These are phyloP conservation scores for Clarireedia monteithiana DNA, from an alignment of 2,329 filamentous ascomycete genomes.

Conservation along the genomic window DNA sequence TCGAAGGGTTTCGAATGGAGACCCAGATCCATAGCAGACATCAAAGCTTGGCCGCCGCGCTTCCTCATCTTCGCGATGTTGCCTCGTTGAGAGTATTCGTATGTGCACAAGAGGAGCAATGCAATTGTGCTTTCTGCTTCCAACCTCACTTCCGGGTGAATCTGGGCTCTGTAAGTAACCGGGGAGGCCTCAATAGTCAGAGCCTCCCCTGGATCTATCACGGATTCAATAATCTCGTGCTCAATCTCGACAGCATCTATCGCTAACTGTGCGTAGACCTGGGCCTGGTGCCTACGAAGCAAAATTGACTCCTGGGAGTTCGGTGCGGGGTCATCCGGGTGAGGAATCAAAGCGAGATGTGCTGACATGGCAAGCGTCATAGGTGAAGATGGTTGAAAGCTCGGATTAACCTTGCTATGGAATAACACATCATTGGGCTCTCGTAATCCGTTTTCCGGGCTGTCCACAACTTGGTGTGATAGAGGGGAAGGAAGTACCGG, in stretches of 20 bases:
- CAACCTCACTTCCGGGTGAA: slow-evolving; percentile 37
- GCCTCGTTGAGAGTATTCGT: slow-evolving; percentile 45
- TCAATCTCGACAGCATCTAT: slow-evolving; percentile 42
- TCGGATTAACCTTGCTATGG: slow-evolving; percentile 28
- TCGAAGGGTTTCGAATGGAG: slow-evolving; percentile 34
- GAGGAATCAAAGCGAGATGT: slow-evolving; percentile 40
- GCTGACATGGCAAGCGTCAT: slow-evolving; percentile 40
- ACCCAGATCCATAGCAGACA: slow-evolving; percentile 37
- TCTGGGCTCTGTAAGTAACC: slow-evolving; percentile 31
- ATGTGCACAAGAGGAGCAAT: slow-evolving; percentile 40
- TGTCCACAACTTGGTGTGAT: slow-evolving; percentile 19
- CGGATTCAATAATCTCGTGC: slow-evolving; percentile 39
- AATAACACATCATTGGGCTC: slow-evolving; percentile 26
- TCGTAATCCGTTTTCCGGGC: slow-evolving; percentile 21
- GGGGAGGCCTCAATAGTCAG: slow-evolving; percentile 25
- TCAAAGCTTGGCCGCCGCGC: slow-evolving; percentile 39
- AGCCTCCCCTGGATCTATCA: slow-evolving; percentile 37
- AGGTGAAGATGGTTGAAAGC: slow-evolving; percentile 36
- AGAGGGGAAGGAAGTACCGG: slow-evolving; percentile 40
- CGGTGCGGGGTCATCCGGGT: slow-evolving; percentile 28
- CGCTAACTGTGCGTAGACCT: slow-evolving; percentile 40
- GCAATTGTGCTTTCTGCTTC: slow-evolving; percentile 42
- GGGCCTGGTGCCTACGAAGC: slow-evolving; percentile 40
- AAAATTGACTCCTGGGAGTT: slow-evolving; percentile 33
- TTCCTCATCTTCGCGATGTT: slow-evolving; percentile 45